phyloP scores from a whole-genome alignment of 495 filamentous ascomycete species.

The Geopyxis carbonaria region DNA sequence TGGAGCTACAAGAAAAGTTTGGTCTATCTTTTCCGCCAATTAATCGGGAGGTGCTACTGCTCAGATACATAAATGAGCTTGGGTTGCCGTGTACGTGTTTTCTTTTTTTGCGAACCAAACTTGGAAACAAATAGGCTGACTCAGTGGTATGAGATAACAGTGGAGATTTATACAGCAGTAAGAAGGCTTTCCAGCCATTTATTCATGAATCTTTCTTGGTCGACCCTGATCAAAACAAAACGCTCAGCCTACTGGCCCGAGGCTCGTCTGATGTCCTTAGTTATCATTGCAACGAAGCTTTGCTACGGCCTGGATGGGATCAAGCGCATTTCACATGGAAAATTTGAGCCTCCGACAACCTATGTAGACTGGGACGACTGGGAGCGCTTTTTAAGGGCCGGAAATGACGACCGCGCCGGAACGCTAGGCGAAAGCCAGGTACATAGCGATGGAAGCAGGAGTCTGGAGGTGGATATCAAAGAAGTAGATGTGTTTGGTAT shows the following conservation, averaged over 20 bases:
- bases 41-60: conserved; percentile 48
- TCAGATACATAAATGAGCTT: conserved; percentile 53
- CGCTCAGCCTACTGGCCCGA: conserved; percentile 39
- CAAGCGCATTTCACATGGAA: conserved; percentile 36
- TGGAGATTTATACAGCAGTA: conserved; percentile 50
- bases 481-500: conserved; percentile 55
- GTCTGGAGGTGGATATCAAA: conserved; percentile 34
- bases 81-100: conserved; percentile 52
- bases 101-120: conserved; percentile 1
- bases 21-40: conserved; percentile 53
- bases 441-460: conserved; percentile 27
- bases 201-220: conserved; percentile 16
- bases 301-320: conserved; percentile 56
- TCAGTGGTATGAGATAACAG: too few species aligned
- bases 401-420: conserved; percentile 15
- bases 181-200: conserved; percentile 42
- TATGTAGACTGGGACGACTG: conserved; percentile 58
- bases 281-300: conserved; percentile 67
- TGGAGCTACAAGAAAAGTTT: conserved; percentile 50
- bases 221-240: background rate
- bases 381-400: conserved; percentile 35
- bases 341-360: conserved; percentile 42
- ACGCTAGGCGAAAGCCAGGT: conserved; percentile 15
- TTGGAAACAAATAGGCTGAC: background rate
- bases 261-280: conserved; percentile 45